phyloP scores from a whole-genome alignment of 257 asterid species.

The Datura wrightii region DNA sequence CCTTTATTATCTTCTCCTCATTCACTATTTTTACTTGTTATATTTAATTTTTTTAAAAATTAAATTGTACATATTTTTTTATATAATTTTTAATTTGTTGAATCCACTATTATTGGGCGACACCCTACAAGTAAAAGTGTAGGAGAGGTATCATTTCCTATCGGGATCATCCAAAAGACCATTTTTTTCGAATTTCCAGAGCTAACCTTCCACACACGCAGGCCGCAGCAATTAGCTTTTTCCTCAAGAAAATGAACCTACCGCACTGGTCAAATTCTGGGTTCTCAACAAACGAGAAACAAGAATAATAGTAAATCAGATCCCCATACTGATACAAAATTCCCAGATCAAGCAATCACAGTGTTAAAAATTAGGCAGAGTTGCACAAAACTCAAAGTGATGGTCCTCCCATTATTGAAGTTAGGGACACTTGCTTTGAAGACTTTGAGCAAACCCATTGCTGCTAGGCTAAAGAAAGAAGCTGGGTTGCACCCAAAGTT shows the following conservation, averaged over 20 bases:
- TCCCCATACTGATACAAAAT: neutral
- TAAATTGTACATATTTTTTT: too few relatives aligned
- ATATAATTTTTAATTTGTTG: too few relatives aligned
- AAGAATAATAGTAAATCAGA: neutral
- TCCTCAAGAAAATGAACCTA: constrained; percentile 27
- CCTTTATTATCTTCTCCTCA: too few relatives aligned
- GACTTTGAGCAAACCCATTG: constrained; percentile 90
- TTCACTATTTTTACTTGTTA: too few relatives aligned
- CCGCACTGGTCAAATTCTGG: constrained; percentile 15
- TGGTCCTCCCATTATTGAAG: constrained; percentile 85
- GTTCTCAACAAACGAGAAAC: neutral
- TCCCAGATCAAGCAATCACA: neutral
- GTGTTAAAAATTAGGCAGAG: neutral
- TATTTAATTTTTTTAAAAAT: too few relatives aligned
- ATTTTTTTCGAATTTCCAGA: neutral
- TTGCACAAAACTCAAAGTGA: constrained; percentile 36
- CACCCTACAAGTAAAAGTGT: too few relatives aligned
- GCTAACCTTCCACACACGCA: neutral
- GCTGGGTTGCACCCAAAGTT: constrained; percentile 88
- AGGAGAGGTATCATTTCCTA: too few relatives aligned
- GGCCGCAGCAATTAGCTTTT: neutral
- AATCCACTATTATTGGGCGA: too few relatives aligned
- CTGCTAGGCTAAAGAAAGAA: constrained; percentile 70
- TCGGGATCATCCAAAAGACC: too few relatives aligned
- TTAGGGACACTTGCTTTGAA: constrained; percentile 94